phyloP scores from a whole-genome alignment of 169 alveolate genomes.

The Eimeria zaria region DNA sequence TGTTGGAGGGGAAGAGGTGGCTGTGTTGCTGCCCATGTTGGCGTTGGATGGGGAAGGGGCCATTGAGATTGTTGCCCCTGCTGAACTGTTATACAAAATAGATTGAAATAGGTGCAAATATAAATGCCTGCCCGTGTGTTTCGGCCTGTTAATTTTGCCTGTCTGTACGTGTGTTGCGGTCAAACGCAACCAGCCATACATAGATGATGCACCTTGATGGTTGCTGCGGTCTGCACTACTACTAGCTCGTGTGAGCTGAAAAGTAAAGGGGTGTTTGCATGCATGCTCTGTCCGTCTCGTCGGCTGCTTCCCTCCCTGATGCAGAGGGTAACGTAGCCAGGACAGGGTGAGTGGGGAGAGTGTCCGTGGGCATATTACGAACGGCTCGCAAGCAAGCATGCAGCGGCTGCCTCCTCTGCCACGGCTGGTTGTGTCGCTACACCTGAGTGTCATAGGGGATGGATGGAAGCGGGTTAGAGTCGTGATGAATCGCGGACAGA shows the following conservation, averaged over 20 bases:
- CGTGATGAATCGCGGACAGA: neutral
- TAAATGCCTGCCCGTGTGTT: neutral
- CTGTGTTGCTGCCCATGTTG: neutral
- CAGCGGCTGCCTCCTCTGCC: neutral
- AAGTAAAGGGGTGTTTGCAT: neutral
- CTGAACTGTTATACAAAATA: neutral
- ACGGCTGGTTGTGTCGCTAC: conserved; percentile 27
- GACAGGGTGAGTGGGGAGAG: neutral
- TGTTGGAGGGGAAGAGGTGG: neutral
- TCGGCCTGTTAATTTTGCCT: conserved; percentile 26
- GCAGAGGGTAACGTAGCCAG: neutral
- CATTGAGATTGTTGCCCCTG: neutral
- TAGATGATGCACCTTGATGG: conserved; percentile 7
- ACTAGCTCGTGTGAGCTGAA: neutral
- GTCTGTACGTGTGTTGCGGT: conserved; percentile 34
- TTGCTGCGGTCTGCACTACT: neutral
- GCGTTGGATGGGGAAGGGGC: neutral
- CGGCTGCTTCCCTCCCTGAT: neutral
- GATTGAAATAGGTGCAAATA: conserved; percentile 1
- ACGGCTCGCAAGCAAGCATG: neutral
- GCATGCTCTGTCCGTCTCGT: conserved; percentile 5
- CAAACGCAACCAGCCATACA: neutral
- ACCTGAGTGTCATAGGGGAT: conserved; percentile 23
- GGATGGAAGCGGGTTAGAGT: neutral
- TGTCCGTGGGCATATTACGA: neutral